These are phyloP conservation scores for Malus hybrid DNA, from an alignment of 331 rosid genomes.

Conservation along the genomic window DNA sequence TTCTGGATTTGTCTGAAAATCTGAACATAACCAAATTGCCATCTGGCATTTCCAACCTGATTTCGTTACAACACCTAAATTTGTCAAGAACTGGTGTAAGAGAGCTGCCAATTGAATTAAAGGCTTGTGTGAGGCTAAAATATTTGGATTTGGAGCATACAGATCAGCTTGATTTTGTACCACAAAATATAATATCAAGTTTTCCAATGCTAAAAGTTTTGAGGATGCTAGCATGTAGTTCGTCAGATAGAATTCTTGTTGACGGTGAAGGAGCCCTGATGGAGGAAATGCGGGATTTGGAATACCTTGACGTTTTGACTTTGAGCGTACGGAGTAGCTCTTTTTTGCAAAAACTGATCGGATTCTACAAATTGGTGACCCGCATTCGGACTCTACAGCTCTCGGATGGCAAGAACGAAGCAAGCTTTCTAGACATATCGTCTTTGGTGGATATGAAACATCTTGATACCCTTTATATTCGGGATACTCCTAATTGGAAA, in stretches of 20 bases:
- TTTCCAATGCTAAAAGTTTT: conserved; percentile 17
- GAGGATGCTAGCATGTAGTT: not conserved
- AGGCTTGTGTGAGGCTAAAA: conserved; percentile 8
- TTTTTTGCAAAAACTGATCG: not conserved
- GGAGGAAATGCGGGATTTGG: not conserved
- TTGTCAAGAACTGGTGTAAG: not conserved
- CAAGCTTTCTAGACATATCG: not conserved
- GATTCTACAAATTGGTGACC: not conserved
- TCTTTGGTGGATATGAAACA: not conserved
- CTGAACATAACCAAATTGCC: fast-evolving
- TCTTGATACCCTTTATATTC: not conserved
- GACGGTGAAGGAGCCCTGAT: not conserved
- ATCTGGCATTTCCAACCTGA: not conserved
- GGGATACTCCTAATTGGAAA: too few relatives aligned
- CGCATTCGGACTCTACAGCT: not conserved
- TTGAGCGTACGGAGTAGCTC: not conserved
- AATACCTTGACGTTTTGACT: not conserved
- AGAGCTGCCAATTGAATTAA: not conserved
- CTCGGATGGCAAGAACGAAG: not conserved
- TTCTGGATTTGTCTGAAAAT: not conserved
- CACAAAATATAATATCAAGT: conserved; percentile 3
- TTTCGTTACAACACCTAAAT: not conserved
- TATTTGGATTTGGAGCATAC: conserved; percentile 4
- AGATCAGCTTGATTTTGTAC: not conserved
- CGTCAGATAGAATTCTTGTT: not conserved